A percentile compares a stretch with the other conserved stretches of the same genome.
These are phyloP conservation scores for Leavenworthia alabamica DNA, from an alignment of 345 rosid species.

Conservation along the genomic window DNA sequence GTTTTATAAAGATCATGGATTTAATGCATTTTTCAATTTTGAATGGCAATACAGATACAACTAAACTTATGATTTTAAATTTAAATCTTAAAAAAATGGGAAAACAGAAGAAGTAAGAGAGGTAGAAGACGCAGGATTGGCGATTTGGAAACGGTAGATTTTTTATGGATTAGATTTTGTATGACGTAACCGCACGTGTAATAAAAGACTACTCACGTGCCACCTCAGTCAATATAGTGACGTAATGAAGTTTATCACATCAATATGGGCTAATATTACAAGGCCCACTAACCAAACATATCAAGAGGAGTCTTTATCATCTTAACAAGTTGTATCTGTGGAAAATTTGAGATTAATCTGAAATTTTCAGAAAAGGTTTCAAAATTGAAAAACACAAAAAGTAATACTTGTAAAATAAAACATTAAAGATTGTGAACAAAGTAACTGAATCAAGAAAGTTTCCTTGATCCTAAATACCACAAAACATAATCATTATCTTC, in stretches of 20 bases:
- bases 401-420: conserved; percentile 6
- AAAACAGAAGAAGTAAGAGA: no score
- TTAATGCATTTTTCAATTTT: background rate
- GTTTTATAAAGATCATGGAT: background rate
- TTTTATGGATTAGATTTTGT: conserved; percentile 33
- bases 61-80: background rate
- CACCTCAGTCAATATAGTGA: background rate
- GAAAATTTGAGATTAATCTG: background rate
- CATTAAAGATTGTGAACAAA: conserved; percentile 23
- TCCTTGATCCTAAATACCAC: conserved; percentile 28
- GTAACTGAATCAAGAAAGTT: conserved; percentile 25
- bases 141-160: conserved; percentile 15
- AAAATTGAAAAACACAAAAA: conserved; percentile 16
- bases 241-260: no score
- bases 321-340: no score
- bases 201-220: conserved; percentile 21
- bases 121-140: background rate
- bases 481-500: conserved; percentile 15
- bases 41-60: background rate
- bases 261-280: background rate
- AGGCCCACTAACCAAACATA: conserved; percentile 7
- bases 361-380: background rate
- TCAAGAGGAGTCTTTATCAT: no score
- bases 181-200: no score
- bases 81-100: no score